Conservation (phyloP, 2,329 filamentous ascomycete species). For the Calonectria multiphialidica region DNA sequence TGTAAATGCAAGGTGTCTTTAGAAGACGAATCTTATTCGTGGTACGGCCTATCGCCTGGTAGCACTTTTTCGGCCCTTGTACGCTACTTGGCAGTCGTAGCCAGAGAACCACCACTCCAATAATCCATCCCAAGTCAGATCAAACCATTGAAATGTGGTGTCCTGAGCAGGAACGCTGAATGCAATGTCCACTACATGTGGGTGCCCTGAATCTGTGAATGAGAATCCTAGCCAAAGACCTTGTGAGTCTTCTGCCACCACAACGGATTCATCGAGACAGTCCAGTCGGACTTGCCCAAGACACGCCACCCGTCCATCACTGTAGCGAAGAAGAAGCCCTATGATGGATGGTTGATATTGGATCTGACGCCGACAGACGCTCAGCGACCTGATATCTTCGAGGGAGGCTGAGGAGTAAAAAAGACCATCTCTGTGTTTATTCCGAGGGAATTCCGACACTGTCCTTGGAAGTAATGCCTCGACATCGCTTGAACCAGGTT, state of each 20-base stretch:
- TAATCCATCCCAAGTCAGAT: neutral
- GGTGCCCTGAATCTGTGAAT: neutral
- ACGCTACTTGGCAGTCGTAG: neutral
- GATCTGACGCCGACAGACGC: neutral
- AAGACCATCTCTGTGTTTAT: neutral
- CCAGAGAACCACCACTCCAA: neutral
- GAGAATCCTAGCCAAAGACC: neutral
- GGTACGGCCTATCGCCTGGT: neutral
- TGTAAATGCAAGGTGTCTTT: neutral
- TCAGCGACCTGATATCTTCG: neutral
- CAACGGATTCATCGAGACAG: neutral
- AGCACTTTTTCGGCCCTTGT: neutral
- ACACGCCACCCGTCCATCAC: neutral
- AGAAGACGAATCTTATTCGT: no score
- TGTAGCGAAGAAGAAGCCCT: neutral
- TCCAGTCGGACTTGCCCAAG: slow-evolving; percentile 4
- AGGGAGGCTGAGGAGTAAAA: neutral
- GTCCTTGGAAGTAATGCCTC: neutral
- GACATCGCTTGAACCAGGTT: neutral
- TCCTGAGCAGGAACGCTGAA: neutral
- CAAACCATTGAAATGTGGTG: neutral
- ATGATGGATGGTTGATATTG: neutral
- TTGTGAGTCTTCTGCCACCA: neutral
- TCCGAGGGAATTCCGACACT: neutral
- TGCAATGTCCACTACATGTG: neutral